phyloP scores from a whole-genome alignment of 2,329 filamentous ascomycete genomes.

The Trematosphaeria pertusa region DNA sequence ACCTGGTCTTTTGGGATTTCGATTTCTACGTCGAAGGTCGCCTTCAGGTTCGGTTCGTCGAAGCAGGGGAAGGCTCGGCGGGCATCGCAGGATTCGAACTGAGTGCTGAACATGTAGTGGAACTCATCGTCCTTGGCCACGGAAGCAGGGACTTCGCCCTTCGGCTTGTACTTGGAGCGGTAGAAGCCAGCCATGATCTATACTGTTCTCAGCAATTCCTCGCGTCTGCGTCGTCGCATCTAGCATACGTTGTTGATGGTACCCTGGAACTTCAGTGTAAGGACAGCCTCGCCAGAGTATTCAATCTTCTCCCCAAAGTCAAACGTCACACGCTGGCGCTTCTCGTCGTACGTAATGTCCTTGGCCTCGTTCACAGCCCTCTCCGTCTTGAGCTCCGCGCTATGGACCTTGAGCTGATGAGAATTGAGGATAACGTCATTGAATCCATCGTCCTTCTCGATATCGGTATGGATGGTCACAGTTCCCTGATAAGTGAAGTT shows the following conservation, averaged over 20 bases:
- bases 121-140: constrained; percentile 75
- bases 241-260: constrained; percentile 76
- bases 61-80: constrained; percentile 96
- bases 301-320: constrained; percentile 76
- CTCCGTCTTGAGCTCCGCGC: constrained; percentile 67
- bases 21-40: constrained; percentile 91
- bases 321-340: constrained; percentile 82
- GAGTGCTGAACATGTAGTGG: constrained; percentile 83
- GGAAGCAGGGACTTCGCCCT: constrained; percentile 72
- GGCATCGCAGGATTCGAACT: constrained; percentile 97
- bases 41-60: constrained; percentile 96
- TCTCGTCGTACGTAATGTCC: constrained; percentile 79
- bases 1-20: constrained; percentile 89
- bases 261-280: constrained; percentile 78
- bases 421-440: constrained; percentile 84
- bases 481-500: constrained; percentile 85
- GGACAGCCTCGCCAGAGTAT: constrained; percentile 67
- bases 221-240: neutral
- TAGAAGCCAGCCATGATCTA: constrained; percentile 86
- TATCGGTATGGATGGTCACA: constrained; percentile 78
- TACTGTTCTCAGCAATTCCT: neutral
- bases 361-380: constrained; percentile 66
- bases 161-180: constrained; percentile 89
- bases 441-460: constrained; percentile 68
- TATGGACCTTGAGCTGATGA: constrained; percentile 79